Evolutionary conservation across 139 green algal genomes (phyloP), one percentile per base, ranked within the genome.

Genomic region (Eudorina sp.): DNA sequence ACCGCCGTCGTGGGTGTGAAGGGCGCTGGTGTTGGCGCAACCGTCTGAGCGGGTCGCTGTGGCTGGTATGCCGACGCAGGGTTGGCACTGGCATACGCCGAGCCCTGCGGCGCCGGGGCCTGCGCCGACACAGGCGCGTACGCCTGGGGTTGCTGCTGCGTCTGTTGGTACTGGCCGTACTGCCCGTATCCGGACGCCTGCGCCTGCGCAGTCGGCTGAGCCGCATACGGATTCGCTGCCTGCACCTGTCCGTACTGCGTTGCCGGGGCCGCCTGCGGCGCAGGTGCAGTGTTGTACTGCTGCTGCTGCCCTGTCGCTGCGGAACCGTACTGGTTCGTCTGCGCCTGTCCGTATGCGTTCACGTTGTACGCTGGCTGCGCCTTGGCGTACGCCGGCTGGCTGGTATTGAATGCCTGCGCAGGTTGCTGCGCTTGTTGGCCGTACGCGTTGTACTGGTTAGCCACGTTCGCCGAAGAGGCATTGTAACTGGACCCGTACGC

Each of bases 1-100:
- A 84, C 40, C 0, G 83, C 81, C 18, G 88, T 69, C 14, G 90
- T 91, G 55, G 92, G 92, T 40, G 85, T 90, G 68, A 92, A 93
- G 11, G 77, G 69, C 9, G 85, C 46, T 38, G 81, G 69, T n/a
- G 85, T 73, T 29, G 86, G 62, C 36, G 88, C 48, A 27, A 74
- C 46, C 38, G 69, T 58, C 46, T 84, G 66, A 13, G 81, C 72
- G 0, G 88, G 46, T 36, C 73, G 86, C 25, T 41, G 66, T 43
- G 36, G 66, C 77, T 76, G 58, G 23, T 90, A 90, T 29, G 58
- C 40, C 14, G 34, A n/a, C 46, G 85, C 36, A 19, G 53, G 3
- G 6, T 40, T 18, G n/a, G 53, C 19, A 3, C 36, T 34, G 7
- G 21, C 2, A 46, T 89, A 89, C 0, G 31, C 23, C 29, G 48